Evolutionary conservation across 192 early-diverging fungal genomes (phyloP).

Genomic region (Entrophospora sp.): DNA sequence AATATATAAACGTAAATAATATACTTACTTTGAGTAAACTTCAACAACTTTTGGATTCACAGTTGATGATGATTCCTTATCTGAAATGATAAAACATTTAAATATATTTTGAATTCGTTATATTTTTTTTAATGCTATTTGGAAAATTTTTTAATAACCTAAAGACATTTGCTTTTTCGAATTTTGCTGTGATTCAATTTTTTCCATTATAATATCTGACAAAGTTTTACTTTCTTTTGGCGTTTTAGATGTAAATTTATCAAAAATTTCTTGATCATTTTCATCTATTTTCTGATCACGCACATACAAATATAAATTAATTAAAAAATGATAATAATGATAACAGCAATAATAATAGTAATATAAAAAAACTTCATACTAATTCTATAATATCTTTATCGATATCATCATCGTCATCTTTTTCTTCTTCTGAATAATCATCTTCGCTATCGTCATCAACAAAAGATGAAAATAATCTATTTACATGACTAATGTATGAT

Average conservation of each 20-base stretch:
- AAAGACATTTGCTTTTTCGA: slow-evolving; percentile 25
- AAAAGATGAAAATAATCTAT: no score
- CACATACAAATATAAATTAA: slow-evolving; percentile 16
- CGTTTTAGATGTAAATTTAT: slow-evolving; percentile 85
- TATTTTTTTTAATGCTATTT: background rate
- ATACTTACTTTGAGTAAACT: slow-evolving; percentile 77
- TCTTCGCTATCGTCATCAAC: no score
- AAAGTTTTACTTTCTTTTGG: slow-evolving; percentile 78
- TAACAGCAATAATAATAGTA: no score
- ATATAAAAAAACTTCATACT: slow-evolving; percentile 16
- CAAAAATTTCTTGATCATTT: slow-evolving; percentile 67
- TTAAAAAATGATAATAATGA: no score
- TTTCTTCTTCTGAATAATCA: no score
- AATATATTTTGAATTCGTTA: no score
- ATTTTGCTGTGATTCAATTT: slow-evolving; percentile 81
- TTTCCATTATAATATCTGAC: slow-evolving; percentile 93
- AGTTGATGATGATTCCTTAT: slow-evolving; percentile 33
- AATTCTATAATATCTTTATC: slow-evolving; percentile 62
- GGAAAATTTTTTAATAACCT: slow-evolving; percentile 14
- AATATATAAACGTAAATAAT: background rate
- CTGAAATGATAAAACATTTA: slow-evolving; percentile 21
- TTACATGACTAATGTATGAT: no score
- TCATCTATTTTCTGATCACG: slow-evolving; percentile 63
- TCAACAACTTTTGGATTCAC: slow-evolving; percentile 84
- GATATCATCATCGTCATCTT: slow-evolving; percentile 57